Conservation (phyloP, 2,329 filamentous ascomycete genomes). For the Teratosphaeriaceae sp. region DNA sequence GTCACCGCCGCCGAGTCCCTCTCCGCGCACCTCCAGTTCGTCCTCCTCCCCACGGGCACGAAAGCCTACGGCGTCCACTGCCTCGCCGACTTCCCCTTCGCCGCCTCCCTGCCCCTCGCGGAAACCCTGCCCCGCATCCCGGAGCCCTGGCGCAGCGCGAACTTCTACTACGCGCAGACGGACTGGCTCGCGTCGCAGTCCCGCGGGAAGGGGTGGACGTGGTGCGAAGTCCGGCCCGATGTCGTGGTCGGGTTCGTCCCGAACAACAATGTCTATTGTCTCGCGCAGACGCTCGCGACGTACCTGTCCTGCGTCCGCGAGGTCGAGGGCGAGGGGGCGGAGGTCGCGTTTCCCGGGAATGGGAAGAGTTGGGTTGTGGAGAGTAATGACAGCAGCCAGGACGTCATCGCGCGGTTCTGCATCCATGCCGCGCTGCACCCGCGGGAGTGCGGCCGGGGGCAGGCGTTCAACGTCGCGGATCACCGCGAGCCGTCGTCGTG, state of each 20-base stretch:
- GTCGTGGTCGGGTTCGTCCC: constrained; percentile 35
- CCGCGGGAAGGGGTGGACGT: constrained; percentile 30
- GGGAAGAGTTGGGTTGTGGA: constrained; percentile 28
- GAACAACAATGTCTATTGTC: constrained; percentile 32
- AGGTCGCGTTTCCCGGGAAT: constrained; percentile 32
- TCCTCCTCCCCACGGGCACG: constrained; percentile 31
- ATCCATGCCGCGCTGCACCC: constrained; percentile 15
- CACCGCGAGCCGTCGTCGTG: no score
- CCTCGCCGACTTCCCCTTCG: constrained; percentile 32
- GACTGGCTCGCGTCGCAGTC: constrained; percentile 29
- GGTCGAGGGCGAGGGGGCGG: constrained; percentile 30
- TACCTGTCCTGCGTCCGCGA: constrained; percentile 31
- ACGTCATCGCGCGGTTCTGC: constrained; percentile 26
- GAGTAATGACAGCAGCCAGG: constrained; percentile 30
- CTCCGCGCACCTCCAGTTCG: constrained; percentile 32
- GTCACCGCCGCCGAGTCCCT: constrained; percentile 31
- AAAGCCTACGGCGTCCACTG: constrained; percentile 39
- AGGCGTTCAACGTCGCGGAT: no score
- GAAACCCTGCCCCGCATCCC: constrained; percentile 28
- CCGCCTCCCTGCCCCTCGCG: constrained; percentile 28
- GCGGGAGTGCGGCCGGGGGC: no score
- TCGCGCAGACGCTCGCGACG: constrained; percentile 28
- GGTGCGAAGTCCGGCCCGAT: constrained; percentile 32
- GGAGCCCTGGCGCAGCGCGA: constrained; percentile 23
- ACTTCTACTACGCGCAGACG: constrained; percentile 34